These are phyloP conservation scores for Prototheca wickerhamii DNA, from an alignment of 163 green algal genomes.

Conservation along the genomic window DNA sequence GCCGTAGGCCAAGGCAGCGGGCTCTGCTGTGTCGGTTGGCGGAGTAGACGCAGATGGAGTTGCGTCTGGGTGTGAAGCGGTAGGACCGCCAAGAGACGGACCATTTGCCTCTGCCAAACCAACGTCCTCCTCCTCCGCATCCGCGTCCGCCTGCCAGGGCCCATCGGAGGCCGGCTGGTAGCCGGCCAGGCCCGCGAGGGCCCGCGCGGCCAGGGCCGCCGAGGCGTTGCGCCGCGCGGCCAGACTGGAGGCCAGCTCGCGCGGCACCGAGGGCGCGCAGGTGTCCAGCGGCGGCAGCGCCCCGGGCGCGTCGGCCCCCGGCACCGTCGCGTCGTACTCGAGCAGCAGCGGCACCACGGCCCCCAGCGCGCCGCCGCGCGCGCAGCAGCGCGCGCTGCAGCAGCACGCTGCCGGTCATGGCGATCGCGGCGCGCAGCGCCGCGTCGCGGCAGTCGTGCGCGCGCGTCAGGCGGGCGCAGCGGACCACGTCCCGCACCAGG, in stretches of 20 bases:
- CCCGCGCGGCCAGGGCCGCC: conserved; percentile 48
- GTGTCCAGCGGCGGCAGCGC: conserved; percentile 2
- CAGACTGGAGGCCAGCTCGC: conserved; percentile 2
- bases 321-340: conserved; percentile 52
- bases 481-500: conserved; percentile 46
- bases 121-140: conserved; percentile 22
- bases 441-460: conserved; percentile 57
- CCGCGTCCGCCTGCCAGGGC: conserved; percentile 26
- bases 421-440: conserved; percentile 52
- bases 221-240: conserved; percentile 38
- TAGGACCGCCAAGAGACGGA: no score
- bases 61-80: no score
- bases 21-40: no score
- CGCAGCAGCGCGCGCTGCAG: conserved; percentile 48
- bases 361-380: conserved; percentile 40
- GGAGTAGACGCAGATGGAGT: no score
- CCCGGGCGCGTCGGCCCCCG: not conserved
- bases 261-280: no score
- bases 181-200: conserved; percentile 45
- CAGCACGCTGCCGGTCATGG: conserved; percentile 36
- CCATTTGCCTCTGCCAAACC: no score
- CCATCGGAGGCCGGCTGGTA: conserved; percentile 23
- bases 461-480: conserved; percentile 34
- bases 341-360: conserved; percentile 65
- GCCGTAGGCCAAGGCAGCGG: no score